These are phyloP conservation scores for Pythium utonaiense DNA, from an alignment of 352 stramenopile genomes.

Conservation along the genomic window DNA sequence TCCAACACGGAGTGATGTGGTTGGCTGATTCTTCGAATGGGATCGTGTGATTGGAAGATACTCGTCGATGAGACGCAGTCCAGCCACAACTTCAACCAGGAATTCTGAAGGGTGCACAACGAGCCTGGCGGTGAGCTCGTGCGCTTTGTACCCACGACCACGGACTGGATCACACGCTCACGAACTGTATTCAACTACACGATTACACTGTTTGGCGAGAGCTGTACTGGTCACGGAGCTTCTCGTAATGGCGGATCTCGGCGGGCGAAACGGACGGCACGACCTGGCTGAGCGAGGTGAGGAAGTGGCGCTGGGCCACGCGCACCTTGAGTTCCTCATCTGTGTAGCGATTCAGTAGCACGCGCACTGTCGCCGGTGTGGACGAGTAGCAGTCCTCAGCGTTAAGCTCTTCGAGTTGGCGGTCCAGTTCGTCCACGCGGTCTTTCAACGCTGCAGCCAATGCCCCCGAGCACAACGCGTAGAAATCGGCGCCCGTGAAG, in stretches of 20 bases:
- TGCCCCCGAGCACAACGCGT: constrained; percentile 75
- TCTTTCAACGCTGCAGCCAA: constrained; percentile 77
- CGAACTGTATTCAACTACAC: too few species aligned
- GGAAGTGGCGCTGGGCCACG: constrained; percentile 56
- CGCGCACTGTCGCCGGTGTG: constrained; percentile 60
- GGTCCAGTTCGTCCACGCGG: constrained; percentile 58
- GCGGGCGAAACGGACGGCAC: constrained; percentile 82
- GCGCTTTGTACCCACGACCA: too few species aligned
- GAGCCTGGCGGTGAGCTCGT: too few species aligned
- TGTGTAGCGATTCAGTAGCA: constrained; percentile 59
- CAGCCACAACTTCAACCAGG: too few species aligned
- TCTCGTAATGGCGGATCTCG: constrained; percentile 87
- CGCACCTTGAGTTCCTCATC: constrained; percentile 58
- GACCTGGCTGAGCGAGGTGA: constrained; percentile 49
- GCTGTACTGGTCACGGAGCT: constrained; percentile 83
- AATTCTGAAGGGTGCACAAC: too few species aligned
- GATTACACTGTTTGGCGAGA: constrained; percentile 33
- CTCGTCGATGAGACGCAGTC: too few species aligned
- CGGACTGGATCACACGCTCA: too few species aligned
- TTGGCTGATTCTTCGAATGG: not conserved
- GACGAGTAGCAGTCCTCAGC: constrained; percentile 79
- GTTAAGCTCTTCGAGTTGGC: constrained; percentile 65
- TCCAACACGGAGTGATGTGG: too few species aligned
- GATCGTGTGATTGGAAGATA: too few species aligned
- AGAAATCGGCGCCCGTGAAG: constrained; percentile 85